A percentile compares a stretch with the other conserved stretches of the same genome.
These are phyloP conservation scores for Venturia effusa DNA, from an alignment of 2,329 filamentous ascomycete genomes.

Conservation along the genomic window DNA sequence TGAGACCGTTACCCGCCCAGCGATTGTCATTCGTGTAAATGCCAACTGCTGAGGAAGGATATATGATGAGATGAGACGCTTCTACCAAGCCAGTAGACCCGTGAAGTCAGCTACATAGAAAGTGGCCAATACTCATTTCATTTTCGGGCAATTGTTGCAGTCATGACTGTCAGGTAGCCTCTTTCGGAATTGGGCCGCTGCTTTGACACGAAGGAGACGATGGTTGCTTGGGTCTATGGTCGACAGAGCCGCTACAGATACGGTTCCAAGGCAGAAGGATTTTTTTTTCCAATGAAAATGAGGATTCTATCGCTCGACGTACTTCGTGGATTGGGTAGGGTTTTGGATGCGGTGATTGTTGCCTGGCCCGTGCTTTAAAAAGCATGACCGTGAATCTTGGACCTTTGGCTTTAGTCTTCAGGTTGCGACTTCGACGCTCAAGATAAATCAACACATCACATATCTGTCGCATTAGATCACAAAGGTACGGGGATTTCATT, in stretches of 20 bases:
- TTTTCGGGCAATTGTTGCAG: no score
- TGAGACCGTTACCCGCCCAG: slow-evolving; percentile 28
- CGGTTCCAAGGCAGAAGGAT: no score
- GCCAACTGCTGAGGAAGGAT: background rate
- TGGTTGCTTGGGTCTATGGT: no score
- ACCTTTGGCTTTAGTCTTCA: background rate
- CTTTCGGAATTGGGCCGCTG: no score
- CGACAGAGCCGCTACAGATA: no score
- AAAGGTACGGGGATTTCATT: background rate
- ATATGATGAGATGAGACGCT: background rate
- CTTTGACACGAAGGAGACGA: no score
- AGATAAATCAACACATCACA: background rate
- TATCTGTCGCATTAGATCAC: background rate
- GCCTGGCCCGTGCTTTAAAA: background rate
- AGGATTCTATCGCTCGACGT: no score
- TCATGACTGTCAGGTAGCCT: no score
- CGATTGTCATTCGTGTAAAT: slow-evolving; percentile 17
- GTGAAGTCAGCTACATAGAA: no score
- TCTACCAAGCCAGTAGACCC: no score
- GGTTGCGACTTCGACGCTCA: background rate
- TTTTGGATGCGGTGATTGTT: background rate
- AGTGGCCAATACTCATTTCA: no score
- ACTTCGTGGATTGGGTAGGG: background rate
- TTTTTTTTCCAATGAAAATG: no score
- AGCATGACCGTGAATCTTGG: background rate